phyloP scores from a whole-genome alignment of 495 filamentous ascomycete species.

The Ascobolus immersus region DNA sequence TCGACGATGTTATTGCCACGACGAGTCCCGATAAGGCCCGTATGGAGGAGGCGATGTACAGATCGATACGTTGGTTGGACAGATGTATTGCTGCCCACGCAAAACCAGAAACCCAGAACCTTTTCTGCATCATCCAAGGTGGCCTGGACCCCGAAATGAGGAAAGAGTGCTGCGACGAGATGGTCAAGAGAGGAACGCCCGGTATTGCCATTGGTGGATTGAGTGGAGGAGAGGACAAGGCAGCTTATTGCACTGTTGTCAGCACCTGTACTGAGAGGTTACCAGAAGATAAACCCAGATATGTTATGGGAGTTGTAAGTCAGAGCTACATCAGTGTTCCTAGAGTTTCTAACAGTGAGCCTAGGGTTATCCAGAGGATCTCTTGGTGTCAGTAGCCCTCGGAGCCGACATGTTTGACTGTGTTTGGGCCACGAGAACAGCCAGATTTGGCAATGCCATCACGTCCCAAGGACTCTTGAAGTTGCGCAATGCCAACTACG shows the following conservation, averaged over 20 bases:
- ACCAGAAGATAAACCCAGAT: slow-evolving; percentile 74
- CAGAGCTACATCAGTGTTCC: background rate
- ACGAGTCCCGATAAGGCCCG: slow-evolving; percentile 66
- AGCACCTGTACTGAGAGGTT: slow-evolving; percentile 61
- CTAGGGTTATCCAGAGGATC: slow-evolving; percentile 76
- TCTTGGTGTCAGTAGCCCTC: slow-evolving; percentile 71
- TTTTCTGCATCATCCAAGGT: slow-evolving; percentile 98
- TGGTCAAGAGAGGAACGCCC: slow-evolving; percentile 76
- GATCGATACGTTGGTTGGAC: slow-evolving; percentile 95
- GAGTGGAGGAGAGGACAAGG: slow-evolving; percentile 58
- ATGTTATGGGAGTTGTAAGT: slow-evolving; percentile 86
- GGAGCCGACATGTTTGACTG: slow-evolving; percentile 99
- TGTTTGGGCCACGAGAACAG: slow-evolving; percentile 92
- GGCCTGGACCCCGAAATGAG: slow-evolving; percentile 80
- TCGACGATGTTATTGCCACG: slow-evolving; percentile 90
- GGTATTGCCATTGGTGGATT: slow-evolving; percentile 92
- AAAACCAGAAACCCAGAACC: slow-evolving; percentile 54
- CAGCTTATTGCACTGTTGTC: slow-evolving; percentile 37
- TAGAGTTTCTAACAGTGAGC: no score
- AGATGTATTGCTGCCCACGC: slow-evolving; percentile 81
- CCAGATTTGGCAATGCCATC: slow-evolving; percentile 83
- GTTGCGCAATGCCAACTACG: slow-evolving; percentile 47
- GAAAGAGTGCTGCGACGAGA: slow-evolving; percentile 57
- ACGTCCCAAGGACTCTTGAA: slow-evolving; percentile 60
- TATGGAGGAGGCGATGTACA: slow-evolving; percentile 85